Conservation (phyloP, 192 early-diverging fungal species). For the Coemansia sp. region DNA sequence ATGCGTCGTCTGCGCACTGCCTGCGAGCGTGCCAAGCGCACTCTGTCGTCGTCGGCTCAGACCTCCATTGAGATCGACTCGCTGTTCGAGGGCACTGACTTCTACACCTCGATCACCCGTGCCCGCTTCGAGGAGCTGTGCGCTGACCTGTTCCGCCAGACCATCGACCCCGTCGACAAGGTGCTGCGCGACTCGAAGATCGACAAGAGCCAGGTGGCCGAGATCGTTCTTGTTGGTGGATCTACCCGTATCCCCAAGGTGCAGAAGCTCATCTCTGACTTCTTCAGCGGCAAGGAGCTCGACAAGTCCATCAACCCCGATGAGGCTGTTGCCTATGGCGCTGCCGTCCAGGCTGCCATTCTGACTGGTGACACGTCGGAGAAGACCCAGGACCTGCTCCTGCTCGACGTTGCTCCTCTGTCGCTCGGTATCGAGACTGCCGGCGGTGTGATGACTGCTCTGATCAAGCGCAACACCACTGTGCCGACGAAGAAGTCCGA, state of each 20-base stretch:
- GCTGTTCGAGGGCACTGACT: constrained; percentile 96
- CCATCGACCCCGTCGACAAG: constrained; percentile 95
- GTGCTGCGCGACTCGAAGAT: constrained; percentile 96
- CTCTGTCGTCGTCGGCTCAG: constrained; percentile 91
- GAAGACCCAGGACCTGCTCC: constrained; percentile 92
- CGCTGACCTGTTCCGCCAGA: constrained; percentile 93
- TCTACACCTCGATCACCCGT: constrained; percentile 98
- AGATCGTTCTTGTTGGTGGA: constrained; percentile 97
- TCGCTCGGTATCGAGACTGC: constrained; percentile 98
- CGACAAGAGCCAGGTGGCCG: constrained; percentile 86
- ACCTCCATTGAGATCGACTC: constrained; percentile 96
- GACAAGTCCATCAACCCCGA: constrained; percentile 99
- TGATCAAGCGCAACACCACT: constrained; percentile 98
- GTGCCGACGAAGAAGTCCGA: constrained; percentile 98
- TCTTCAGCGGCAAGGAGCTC: constrained; percentile 99
- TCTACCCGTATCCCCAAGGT: constrained; percentile 99
- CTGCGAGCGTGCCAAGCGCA: constrained; percentile 97
- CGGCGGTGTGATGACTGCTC: constrained; percentile 97
- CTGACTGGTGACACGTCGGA: constrained; percentile 94
- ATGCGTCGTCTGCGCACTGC: constrained; percentile 97
- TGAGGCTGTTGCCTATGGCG: constrained; percentile 98
- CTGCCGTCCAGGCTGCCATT: constrained; percentile 97
- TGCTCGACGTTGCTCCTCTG: constrained; percentile 95
- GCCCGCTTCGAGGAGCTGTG: constrained; percentile 99
- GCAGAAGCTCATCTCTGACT: constrained; percentile 97